These are phyloP conservation scores for Hylodesmum podocarpum DNA, from an alignment of 306 rosid species.

Conservation along the genomic window DNA sequence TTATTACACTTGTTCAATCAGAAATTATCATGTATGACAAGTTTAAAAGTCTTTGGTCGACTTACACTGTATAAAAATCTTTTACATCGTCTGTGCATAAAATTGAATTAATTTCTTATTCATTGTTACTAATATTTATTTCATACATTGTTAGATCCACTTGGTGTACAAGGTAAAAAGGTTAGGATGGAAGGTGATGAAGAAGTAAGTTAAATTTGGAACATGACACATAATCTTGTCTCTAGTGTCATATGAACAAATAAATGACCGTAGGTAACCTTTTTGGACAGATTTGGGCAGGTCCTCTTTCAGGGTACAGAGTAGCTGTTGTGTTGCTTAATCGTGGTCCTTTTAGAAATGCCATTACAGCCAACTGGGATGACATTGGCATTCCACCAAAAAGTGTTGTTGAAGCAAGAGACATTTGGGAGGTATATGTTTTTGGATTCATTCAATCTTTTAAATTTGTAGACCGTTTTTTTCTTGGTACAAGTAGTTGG, in stretches of 20 bases:
- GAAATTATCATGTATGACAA: background rate
- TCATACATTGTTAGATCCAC: conserved; percentile 50
- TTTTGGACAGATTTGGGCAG: conserved; percentile 83
- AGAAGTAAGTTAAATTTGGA: conserved; percentile 54
- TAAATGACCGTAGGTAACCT: background rate
- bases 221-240: background rate
- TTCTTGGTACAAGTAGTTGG: too few species aligned
- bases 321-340: conserved; percentile 70
- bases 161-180: conserved; percentile 86
- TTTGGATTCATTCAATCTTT: background rate
- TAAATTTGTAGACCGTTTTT: too few species aligned
- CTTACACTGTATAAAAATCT: background rate
- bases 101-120: background rate
- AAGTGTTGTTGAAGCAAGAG: conserved; percentile 70
- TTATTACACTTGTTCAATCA: background rate
- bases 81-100: background rate
- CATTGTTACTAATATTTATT: background rate
- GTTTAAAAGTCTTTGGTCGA: too few species aligned
- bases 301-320: conserved; percentile 78
- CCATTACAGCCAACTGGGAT: conserved; percentile 73
- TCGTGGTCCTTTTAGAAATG: conserved; percentile 41
- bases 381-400: conserved; percentile 77
- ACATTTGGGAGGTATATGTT: conserved; percentile 82
- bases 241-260: background rate
- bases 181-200: conserved; percentile 84